Percentiles rank a stretch among this genome's conserved stretches.
These are phyloP conservation scores for Leishmania aethiopica DNA, from an alignment of 208 protist genomes.

Conservation along the genomic window DNA sequence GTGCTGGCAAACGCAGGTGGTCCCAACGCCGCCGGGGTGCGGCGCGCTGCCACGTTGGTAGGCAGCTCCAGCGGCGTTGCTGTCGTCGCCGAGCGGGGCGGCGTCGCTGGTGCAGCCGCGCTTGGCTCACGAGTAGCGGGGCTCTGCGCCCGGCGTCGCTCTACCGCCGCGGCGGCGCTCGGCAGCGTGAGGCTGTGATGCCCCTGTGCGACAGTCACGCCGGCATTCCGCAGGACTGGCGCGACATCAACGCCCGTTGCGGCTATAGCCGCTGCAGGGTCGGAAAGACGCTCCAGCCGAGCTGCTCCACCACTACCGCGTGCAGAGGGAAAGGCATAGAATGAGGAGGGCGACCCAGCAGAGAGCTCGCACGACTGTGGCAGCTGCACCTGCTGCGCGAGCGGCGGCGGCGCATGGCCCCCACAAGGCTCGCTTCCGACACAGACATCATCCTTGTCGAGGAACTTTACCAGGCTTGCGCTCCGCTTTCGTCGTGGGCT, in stretches of 20 bases:
- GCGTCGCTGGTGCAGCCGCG: constrained; percentile 2
- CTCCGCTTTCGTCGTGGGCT: constrained; percentile 15
- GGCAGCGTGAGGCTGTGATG: neutral
- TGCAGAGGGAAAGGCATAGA: too few relatives aligned
- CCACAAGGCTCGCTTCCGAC: neutral
- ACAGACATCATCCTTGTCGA: constrained; percentile 2
- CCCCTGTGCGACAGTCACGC: neutral
- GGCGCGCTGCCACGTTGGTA: neutral
- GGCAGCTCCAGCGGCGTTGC: neutral
- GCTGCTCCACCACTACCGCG: neutral
- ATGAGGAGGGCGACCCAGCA: neutral
- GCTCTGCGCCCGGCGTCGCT: neutral
- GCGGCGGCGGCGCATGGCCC: neutral
- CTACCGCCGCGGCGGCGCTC: neutral
- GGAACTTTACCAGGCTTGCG: constrained; percentile 20
- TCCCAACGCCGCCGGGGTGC: neutral
- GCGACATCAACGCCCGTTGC: neutral
- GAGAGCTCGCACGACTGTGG: neutral
- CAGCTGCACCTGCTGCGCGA: neutral
- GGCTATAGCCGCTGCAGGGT: neutral
- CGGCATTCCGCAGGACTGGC: neutral
- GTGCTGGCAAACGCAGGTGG: neutral
- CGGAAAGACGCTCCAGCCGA: neutral
- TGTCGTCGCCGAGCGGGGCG: constrained; percentile 2
- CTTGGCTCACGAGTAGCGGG: neutral